Conservation (phyloP, 148 eudicot species). For the Dianthus caryophyllus region DNA sequence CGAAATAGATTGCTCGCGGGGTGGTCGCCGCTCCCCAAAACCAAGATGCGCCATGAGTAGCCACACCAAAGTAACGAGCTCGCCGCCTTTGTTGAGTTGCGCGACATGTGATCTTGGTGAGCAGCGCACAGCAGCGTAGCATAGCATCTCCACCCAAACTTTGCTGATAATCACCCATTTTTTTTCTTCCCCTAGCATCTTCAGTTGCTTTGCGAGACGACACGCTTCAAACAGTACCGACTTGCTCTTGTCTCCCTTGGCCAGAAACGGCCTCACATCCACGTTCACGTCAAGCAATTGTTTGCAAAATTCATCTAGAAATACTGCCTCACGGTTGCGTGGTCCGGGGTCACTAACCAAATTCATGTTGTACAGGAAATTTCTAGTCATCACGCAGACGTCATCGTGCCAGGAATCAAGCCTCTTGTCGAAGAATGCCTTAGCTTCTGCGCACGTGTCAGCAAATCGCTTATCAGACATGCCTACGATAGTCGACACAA, state of each 20-base stretch:
- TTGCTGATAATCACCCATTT: slow-evolving; percentile 32
- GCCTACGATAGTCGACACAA: slow-evolving; percentile 26
- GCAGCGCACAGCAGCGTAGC: slow-evolving; percentile 22
- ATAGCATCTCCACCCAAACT: slow-evolving; percentile 36
- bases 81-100: slow-evolving; percentile 20
- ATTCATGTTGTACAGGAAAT: not conserved
- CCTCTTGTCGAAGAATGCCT: not conserved
- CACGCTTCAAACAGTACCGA: slow-evolving; percentile 35
- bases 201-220: slow-evolving; percentile 27
- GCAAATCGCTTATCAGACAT: slow-evolving; percentile 19
- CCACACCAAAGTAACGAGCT: slow-evolving; percentile 30
- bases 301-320: not conserved
- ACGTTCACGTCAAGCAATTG: slow-evolving; percentile 2
- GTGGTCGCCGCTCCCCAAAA: slow-evolving; percentile 17
- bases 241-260: slow-evolving; percentile 31
- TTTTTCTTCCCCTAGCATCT: not conserved
- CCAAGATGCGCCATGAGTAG: slow-evolving; percentile 26
- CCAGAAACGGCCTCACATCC: not conserved
- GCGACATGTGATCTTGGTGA: slow-evolving; percentile 12
- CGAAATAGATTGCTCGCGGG: no score
- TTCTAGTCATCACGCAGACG: not conserved
- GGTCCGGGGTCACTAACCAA: no score
- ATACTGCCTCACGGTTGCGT: not conserved
- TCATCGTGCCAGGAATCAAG: not conserved
- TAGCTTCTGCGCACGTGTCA: slow-evolving; percentile 23